Evolutionary conservation across 2,329 filamentous ascomycete species (phyloP).

Genomic region (Ophiocordyceps sinensis): DNA sequence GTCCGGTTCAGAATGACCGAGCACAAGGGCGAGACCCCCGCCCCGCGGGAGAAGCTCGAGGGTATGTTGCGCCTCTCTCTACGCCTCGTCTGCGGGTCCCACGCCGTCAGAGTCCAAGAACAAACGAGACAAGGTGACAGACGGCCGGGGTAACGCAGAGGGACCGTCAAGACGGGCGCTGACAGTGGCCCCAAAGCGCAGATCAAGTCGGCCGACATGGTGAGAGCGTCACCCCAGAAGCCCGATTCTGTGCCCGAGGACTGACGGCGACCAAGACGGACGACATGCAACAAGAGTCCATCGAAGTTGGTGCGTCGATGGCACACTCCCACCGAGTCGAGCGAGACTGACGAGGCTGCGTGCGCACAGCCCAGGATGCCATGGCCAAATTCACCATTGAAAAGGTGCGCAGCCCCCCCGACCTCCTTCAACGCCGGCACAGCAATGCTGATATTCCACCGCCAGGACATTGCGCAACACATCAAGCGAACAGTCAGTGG

Average conservation of each 20-base stretch:
- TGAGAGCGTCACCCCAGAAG: slow-evolving; percentile 24
- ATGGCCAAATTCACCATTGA: slow-evolving; percentile 50
- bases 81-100: too few relatives aligned
- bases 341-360: slow-evolving; percentile 14
- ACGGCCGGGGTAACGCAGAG: not conserved
- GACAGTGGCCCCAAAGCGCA: slow-evolving; percentile 50
- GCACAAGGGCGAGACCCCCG: slow-evolving; percentile 26
- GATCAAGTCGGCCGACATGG: slow-evolving; percentile 98
- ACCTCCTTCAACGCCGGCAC: not conserved
- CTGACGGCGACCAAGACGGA: slow-evolving; percentile 52
- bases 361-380: slow-evolving; percentile 40
- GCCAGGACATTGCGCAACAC: slow-evolving; percentile 81
- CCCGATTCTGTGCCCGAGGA: slow-evolving; percentile 11
- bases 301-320: slow-evolving; percentile 72
- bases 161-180: not conserved
- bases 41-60: slow-evolving; percentile 61
- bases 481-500: slow-evolving; percentile 76
- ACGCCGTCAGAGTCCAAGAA: too few relatives aligned
- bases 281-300: slow-evolving; percentile 90
- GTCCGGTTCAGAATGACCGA: slow-evolving; percentile 21
- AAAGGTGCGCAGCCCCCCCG: slow-evolving; percentile 29
- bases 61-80: slow-evolving; percentile 33
- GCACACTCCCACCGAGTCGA: not conserved
- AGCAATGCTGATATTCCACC: slow-evolving; percentile 7
- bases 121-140: too few relatives aligned